Base-by-base conservation (phyloP, 192 early-diverging fungal genomes). In the Coemansia sp. region DNA sequence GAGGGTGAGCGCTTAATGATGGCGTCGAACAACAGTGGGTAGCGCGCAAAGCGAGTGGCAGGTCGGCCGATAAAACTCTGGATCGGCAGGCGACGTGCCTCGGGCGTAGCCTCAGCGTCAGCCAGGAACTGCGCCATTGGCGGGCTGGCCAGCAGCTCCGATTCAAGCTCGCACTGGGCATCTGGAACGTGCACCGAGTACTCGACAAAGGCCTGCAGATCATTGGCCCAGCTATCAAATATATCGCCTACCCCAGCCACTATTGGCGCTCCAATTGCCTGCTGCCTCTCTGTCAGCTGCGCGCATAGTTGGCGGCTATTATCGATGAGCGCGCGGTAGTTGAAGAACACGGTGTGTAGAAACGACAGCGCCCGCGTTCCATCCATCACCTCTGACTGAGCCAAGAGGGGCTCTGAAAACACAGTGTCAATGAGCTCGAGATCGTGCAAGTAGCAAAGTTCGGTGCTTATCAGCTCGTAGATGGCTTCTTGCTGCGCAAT, bases 11-110 rank as follows among this genome's bases (percentile, higher is more conserved):
- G 85, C 67, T 95, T 91, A 17, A 93, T 68, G 39, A 94, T 87
- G 6, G 90, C 92, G 33, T 89, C 81, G 17, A 98, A 75, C 8
- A 98, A 81, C 33, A 98, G 77, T 21, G 90, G 91, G 69, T 96
- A 98, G 59, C 93, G 86, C 6, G 92, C 95, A 33, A 97, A 69
- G 26, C 95, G 89, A 17, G 95, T 90, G 1, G 93, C 93, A 0
- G 96, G 95, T 26, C 95, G 88, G 0, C 89, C 91, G 26, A 98
- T 74, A 67, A 96, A 98, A 69, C 92, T 93, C 78, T 96, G 91
- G 39, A 96, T 72, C 50, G 94, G 91, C 43, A 97, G 73, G 23
- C 91, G 90, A 23, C 94, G 86, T 17, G 90, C 91, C 50, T 88
- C 88, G 7, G 95, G 92, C 35, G 74, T 70, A 14, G 89, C 84